These are phyloP conservation scores for Podaxis rugospora DNA, from an alignment of 768 basidiomycete genomes.

Conservation along the genomic window DNA sequence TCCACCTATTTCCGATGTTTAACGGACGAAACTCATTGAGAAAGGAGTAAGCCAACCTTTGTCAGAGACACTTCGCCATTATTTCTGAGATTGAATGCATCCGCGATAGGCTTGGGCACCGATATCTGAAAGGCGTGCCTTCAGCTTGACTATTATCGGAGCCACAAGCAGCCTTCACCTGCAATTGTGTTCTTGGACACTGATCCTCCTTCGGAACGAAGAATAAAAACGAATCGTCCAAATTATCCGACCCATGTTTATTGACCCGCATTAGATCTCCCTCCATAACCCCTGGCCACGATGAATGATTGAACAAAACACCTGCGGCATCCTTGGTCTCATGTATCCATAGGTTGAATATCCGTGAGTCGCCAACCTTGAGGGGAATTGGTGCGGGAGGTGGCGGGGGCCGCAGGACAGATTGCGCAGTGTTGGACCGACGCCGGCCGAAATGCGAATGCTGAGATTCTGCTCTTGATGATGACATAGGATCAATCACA, in stretches of 20 bases:
- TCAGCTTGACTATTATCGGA: neutral
- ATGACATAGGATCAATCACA: constrained; percentile 37
- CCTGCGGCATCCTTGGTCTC: constrained; percentile 54
- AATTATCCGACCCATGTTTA: constrained; percentile 34
- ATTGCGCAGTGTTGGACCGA: constrained; percentile 74
- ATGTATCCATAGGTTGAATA: constrained; percentile 72
- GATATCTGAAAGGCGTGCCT: constrained; percentile 49
- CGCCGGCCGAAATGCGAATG: constrained; percentile 51
- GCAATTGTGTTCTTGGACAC: constrained; percentile 56
- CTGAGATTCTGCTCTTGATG: constrained; percentile 63
- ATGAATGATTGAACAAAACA: constrained; percentile 67
- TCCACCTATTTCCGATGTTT: constrained; percentile 51
- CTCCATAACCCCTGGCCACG: constrained; percentile 71
- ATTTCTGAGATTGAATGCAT: constrained; percentile 66
- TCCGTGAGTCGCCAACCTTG: constrained; percentile 56
- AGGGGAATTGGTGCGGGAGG: constrained; percentile 44
- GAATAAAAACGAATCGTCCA: constrained; percentile 51
- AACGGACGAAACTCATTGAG: neutral
- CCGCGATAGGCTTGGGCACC: constrained; percentile 67
- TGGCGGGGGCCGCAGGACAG: constrained; percentile 47
- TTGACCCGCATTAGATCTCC: constrained; percentile 68
- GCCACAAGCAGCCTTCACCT: constrained; percentile 35
- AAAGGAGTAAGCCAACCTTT: constrained; percentile 41
- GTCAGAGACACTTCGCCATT: constrained; percentile 67
- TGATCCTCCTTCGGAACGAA: constrained; percentile 63